Percentiles rank a stretch among this genome's conserved stretches.
Evolutionary conservation across 2,329 filamentous ascomycete species (phyloP).

Genomic region (Colletotrichum navitas): DNA sequence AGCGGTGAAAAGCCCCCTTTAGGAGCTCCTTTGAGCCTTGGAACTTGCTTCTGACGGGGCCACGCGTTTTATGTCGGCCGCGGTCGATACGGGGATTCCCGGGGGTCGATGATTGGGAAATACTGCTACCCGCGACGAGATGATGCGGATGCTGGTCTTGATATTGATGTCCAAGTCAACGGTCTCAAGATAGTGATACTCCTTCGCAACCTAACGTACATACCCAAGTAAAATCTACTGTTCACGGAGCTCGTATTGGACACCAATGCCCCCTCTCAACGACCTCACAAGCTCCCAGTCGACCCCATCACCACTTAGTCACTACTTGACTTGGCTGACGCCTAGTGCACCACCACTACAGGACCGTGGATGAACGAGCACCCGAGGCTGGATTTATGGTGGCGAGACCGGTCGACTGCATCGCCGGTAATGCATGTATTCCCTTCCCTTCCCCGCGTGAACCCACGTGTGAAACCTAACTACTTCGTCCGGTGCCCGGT

Average conservation of each 20-base stretch:
- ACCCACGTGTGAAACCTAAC: constrained; percentile 26
- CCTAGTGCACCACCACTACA: neutral
- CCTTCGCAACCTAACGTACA: neutral
- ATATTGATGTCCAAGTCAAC: neutral
- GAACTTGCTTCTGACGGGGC: constrained; percentile 6
- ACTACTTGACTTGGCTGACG: constrained; percentile 9
- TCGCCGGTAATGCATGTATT: neutral
- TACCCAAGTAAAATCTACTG: neutral
- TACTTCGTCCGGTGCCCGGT: constrained; percentile 24
- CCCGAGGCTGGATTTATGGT: neutral
- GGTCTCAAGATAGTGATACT: neutral
- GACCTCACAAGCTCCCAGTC: neutral
- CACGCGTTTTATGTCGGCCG: neutral
- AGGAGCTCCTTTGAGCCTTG: constrained; percentile 3
- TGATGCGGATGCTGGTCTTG: no score
- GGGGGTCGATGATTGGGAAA: neutral
- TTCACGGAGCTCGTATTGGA: neutral
- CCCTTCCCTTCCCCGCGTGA: neutral
- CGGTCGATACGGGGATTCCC: neutral
- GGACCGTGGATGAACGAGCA: neutral
- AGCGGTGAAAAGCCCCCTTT: neutral
- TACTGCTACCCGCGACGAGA: neutral
- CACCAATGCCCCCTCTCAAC: no score
- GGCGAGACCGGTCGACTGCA: neutral
- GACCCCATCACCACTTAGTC: neutral